A percentile compares a stretch with the other conserved stretches of the same genome.
Conservation (phyloP, 2,329 filamentous ascomycete genomes). For the Colletotrichum somersetense region DNA sequence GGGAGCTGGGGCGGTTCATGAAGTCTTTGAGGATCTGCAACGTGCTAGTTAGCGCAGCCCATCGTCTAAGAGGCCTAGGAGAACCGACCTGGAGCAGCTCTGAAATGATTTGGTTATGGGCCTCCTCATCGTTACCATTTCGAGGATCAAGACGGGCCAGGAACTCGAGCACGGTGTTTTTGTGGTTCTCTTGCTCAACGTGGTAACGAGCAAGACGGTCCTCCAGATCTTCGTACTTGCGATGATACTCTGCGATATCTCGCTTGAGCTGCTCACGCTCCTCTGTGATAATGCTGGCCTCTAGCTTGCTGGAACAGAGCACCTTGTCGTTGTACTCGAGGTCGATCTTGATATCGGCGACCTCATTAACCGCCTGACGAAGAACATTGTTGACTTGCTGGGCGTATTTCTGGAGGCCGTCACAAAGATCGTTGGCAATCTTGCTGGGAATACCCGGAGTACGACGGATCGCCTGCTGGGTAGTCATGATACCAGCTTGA, state of each 20-base stretch:
- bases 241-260: conserved; percentile 46
- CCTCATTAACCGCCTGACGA: conserved; percentile 41
- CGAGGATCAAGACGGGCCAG: conserved; percentile 36
- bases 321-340: conserved; percentile 50
- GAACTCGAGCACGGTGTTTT: conserved; percentile 37
- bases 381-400: conserved; percentile 48
- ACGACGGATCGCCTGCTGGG: conserved; percentile 42
- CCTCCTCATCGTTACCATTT: conserved; percentile 38
- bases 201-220: conserved; percentile 43
- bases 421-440: conserved; percentile 40
- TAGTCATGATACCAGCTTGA: conserved; percentile 42
- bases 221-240: conserved; percentile 40
- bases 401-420: conserved; percentile 44
- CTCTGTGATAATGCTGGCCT: conserved; percentile 37
- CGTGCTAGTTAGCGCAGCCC: not conserved
- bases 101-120: conserved; percentile 45
- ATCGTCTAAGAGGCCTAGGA: not conserved
- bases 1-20: conserved; percentile 24
- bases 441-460: conserved; percentile 41
- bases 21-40: conserved; percentile 32
- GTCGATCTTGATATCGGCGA: conserved; percentile 47
- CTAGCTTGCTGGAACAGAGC: conserved; percentile 41
- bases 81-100: conserved; percentile 44
- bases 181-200: conserved; percentile 39
- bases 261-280: conserved; percentile 39